Evolutionary conservation across 805 yeast species (phyloP), one percentile per base, ranked within the genome.

Genomic region (Wickerhamia fluorescens): DNA sequence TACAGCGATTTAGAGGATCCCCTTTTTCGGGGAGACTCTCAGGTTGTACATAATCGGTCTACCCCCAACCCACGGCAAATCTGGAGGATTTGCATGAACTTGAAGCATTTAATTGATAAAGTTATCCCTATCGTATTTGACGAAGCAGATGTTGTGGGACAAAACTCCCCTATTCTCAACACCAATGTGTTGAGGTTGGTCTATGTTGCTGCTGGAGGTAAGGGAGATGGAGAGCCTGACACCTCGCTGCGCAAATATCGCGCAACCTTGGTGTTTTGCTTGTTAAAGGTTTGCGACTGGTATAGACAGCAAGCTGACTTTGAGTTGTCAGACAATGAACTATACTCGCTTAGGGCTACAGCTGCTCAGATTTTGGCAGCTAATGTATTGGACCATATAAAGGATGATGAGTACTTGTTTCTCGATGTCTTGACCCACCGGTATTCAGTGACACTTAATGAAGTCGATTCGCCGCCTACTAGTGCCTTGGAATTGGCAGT

Each of bases 401-500:
- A 48, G 4, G 74, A 74, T 33, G 79, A 74, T 36, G 68, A 69
- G 31, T 75, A 74, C 47, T 56, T 84, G 39, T 82, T 85, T 47
- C 66, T 82, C 42, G 77, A 79, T 16, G 71, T 86, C 78, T 62
- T 86, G 13, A 78, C 89, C 47, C 87, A 78, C 44, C 63, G 94
- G 17, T 86, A 76, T 55, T 61, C 73, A 15, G 75, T 84, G 40
- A 73, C 70, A 38, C 62, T 81, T 27, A 70, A 76, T 41, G 81
- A 74, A 26, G 65, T 49, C 16, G 87, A 79, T 40, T 54, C 75
- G 1, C 63, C 51, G 4, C 89, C 94, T 0, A 56, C 68, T n/a
- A 79, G 73, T 53, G 94, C 87, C 0, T 57, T 86, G 38, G 96
- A 86, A 49, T 53, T 85, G 44, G 94, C 95, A 0, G 86, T 83